A percentile compares a stretch with the other conserved stretches of the same genome.
Conservation (phyloP, 306 rosid species). For the Begonia masoniana region DNA sequence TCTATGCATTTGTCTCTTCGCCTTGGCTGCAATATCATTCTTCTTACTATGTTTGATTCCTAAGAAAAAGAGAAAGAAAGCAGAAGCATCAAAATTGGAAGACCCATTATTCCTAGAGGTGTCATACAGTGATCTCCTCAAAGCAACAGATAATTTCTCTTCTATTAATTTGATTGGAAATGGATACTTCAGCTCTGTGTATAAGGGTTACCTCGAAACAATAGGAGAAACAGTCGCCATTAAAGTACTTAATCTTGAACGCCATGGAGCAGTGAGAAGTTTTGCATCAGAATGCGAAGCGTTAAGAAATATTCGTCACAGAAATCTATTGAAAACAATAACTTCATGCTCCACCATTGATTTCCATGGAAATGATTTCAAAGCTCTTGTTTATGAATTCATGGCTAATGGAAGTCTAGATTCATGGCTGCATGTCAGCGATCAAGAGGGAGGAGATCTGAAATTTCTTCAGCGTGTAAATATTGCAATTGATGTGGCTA, state of each 20-base stretch:
- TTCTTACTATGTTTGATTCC: background rate
- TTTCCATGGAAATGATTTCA: conserved; percentile 26
- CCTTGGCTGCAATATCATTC: background rate
- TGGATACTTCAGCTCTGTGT: conserved; percentile 27
- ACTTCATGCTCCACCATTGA: conserved; percentile 21
- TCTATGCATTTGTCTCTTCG: background rate
- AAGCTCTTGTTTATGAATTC: conserved; percentile 14
- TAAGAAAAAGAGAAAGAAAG: background rate
- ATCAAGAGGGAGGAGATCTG: conserved; percentile 24
- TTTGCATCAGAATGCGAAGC: conserved; percentile 6
- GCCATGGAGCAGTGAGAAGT: background rate
- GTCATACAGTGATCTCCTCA: conserved; percentile 16
- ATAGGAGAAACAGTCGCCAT: conserved; percentile 16
- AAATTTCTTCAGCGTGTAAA: conserved; percentile 46
- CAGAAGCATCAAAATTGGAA: background rate
- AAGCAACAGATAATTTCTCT: conserved; percentile 22
- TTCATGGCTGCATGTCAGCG: conserved; percentile 3
- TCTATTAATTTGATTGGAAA: conserved; percentile 18
- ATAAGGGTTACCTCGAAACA: conserved; percentile 17
- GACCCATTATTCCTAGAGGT: conserved; percentile 5
- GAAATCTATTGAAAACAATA: conserved; percentile 24
- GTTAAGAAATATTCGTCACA: conserved; percentile 19
- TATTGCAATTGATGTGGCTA: conserved; percentile 13
- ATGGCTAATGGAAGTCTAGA: conserved; percentile 5
- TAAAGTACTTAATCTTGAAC: conserved; percentile 16